Conservation (phyloP, 108 stramenopile genomes). For the Nitzschia sp. region DNA sequence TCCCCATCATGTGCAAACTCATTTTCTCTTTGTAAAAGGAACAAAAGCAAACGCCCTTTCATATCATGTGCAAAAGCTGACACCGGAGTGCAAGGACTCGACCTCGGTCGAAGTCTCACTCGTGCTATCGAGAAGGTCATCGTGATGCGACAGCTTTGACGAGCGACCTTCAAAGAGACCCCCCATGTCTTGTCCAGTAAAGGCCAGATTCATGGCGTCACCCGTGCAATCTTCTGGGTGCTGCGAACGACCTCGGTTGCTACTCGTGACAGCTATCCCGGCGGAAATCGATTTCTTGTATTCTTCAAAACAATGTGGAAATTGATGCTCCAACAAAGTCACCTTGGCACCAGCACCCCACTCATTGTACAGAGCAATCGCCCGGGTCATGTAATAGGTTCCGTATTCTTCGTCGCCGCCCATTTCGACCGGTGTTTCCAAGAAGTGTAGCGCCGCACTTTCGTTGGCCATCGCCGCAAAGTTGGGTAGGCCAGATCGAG, state of each 20-base stretch:
- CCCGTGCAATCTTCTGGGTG: background rate
- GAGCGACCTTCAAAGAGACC: background rate
- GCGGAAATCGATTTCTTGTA: background rate
- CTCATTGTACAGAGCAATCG: conserved; percentile 34
- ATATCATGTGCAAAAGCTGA: too few relatives aligned
- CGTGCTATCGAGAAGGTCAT: too few relatives aligned
- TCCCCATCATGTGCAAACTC: too few relatives aligned
- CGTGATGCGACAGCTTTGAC: too few relatives aligned
- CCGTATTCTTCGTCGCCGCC: conserved; percentile 21
- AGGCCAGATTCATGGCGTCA: background rate
- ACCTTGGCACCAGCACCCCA: conserved; percentile 53
- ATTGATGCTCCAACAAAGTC: background rate
- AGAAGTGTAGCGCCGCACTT: conserved; percentile 28
- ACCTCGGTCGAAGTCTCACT: too few relatives aligned
- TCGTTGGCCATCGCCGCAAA: conserved; percentile 30
- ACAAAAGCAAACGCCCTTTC: too few relatives aligned
- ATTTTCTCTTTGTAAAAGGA: too few relatives aligned
- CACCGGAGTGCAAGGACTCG: too few relatives aligned
- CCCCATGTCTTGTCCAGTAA: background rate
- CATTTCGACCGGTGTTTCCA: background rate
- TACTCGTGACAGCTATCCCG: background rate
- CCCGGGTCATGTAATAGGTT: conserved; percentile 20
- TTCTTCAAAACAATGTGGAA: background rate
- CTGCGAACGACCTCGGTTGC: background rate
- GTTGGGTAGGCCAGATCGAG: conserved; percentile 30